Base-by-base conservation (phyloP, 164 flowering plant genomes). In the Brasenia schreberi region DNA sequence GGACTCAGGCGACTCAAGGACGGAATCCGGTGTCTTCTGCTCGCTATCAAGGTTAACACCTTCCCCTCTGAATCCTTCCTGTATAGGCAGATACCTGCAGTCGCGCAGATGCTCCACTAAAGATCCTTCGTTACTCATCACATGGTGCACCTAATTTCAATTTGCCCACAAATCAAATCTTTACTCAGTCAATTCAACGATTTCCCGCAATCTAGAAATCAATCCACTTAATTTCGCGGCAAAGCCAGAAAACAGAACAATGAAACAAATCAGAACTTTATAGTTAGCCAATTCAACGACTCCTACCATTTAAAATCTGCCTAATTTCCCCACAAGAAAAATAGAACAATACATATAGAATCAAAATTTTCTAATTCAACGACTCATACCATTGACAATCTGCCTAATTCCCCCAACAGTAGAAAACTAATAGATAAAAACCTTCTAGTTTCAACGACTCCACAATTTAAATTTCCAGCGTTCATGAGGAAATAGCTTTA, bases 151-250 rank as follows among this genome's bases (percentile, higher is more conserved):
- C 39, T 33, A 33, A 33, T 23, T 23, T 23, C 27, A 23, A 23
- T 33, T 33, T 33, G 71, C 88, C 97, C 87, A 33, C 39, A 33
- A 33, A 33, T 33, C 39, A 33, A 33, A 33, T 33, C 2, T 33
- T 33, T 33, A 33, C 39, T 33, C 39, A 33, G 39, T 33, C 39
- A 33, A 3, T 33, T 33, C 39, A 33, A 33, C 39, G 39, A 33
- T 33, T 33, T 33, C 39, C 39, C 39, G 3, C 39, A 33, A 33
- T 33, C 77, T 71, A 69, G 5, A 62, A 4, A 19, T 17, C 43
- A 39, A 18, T 12, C 12, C 18, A 18, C 60, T 39, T 18, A 53
- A 53, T 45, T 45, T 42, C 42, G 7, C 61, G n/a, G 23, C 7
- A 19, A 42, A 23, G 5, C 49, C 44, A 14, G 16, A 6, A 58